Percentiles rank a stretch among this genome's conserved stretches.
phyloP scores from a whole-genome alignment of 805 yeast species.

The Sporopachydermia quercuum region DNA sequence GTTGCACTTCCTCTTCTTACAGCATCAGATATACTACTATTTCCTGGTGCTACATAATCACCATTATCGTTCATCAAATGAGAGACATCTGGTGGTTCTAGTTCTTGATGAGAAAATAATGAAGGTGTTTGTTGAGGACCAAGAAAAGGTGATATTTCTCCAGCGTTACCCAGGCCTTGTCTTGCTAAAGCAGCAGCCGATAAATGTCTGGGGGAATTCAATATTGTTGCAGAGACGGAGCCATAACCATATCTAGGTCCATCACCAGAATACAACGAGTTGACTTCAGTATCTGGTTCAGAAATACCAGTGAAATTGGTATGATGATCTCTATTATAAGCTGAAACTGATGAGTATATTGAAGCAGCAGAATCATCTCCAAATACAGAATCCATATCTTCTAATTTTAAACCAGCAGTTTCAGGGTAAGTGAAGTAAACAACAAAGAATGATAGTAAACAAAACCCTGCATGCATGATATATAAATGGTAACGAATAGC shows the following conservation, averaged over 20 bases:
- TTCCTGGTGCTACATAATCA: neutral
- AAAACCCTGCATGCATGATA: conserved; percentile 7
- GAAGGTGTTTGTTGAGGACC: conserved; percentile 2
- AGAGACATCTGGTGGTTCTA: conserved; percentile 20
- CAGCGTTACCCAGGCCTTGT: conserved; percentile 13
- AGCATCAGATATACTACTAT: conserved; percentile 21
- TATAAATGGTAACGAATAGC: conserved; percentile 8
- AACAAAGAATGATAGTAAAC: conserved; percentile 6
- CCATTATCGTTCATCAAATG: neutral
- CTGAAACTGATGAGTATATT: conserved; percentile 8
- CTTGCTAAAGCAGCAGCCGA: conserved; percentile 31
- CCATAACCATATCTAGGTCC: neutral
- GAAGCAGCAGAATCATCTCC: conserved; percentile 37
- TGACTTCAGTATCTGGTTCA: too few relatives aligned
- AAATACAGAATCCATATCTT: conserved; percentile 40
- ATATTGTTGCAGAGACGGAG: neutral
- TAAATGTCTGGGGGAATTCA: conserved; percentile 9
- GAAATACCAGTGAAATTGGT: too few relatives aligned
- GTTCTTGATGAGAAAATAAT: conserved; percentile 10
- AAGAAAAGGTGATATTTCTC: conserved; percentile 2
- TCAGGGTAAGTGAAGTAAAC: conserved; percentile 5
- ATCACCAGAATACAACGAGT: too few relatives aligned
- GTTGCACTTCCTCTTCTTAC: conserved; percentile 29
- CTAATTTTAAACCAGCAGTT: conserved; percentile 6
- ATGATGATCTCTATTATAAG: neutral